Conservation (phyloP, 2,329 filamentous ascomycete genomes). For the Dactylonectria estremocensis region DNA sequence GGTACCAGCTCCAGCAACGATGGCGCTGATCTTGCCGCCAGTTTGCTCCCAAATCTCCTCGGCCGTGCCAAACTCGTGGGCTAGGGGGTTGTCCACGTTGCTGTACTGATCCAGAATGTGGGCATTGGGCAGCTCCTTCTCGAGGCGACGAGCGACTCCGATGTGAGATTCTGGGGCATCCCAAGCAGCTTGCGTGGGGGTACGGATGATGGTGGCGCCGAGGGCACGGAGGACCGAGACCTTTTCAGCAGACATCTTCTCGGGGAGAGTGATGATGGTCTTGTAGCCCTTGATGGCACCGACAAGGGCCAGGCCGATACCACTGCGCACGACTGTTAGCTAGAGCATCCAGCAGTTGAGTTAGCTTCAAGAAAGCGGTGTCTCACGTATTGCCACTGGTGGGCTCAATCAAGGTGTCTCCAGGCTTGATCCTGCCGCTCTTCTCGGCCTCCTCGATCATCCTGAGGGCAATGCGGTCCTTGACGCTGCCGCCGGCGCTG, state of each 20-base stretch:
- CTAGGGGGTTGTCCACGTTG: conserved; percentile 91
- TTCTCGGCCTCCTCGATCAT: conserved; percentile 98
- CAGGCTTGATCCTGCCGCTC: conserved; percentile 93
- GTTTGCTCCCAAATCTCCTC: conserved; percentile 98
- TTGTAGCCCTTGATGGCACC: conserved; percentile 98
- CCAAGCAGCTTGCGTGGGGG: conserved; percentile 94
- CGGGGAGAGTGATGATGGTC: conserved; percentile 97
- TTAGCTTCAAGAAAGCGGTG: conserved; percentile 30
- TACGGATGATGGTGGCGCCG: conserved; percentile 97
- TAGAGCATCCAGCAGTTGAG: background rate
- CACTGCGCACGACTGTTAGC: conserved; percentile 61
- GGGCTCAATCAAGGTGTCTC: conserved; percentile 97
- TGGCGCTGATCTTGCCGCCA: conserved; percentile 82
- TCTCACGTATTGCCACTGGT: conserved; percentile 92
- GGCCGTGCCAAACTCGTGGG: conserved; percentile 94
- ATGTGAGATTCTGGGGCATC: conserved; percentile 98
- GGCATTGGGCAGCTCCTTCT: conserved; percentile 96
- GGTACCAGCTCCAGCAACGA: conserved; percentile 94
- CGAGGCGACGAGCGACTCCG: conserved; percentile 88
- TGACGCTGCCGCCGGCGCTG: conserved; percentile 94
- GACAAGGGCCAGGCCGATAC: conserved; percentile 94
- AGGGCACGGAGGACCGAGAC: conserved; percentile 94
- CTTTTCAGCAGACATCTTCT: conserved; percentile 99
- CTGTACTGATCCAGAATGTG: conserved; percentile 98
- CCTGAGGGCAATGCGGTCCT: conserved; percentile 94